A percentile compares a stretch with the other conserved stretches of the same genome.
Conservation (phyloP, 2,329 filamentous ascomycete species). For the Alternaria sp. region DNA sequence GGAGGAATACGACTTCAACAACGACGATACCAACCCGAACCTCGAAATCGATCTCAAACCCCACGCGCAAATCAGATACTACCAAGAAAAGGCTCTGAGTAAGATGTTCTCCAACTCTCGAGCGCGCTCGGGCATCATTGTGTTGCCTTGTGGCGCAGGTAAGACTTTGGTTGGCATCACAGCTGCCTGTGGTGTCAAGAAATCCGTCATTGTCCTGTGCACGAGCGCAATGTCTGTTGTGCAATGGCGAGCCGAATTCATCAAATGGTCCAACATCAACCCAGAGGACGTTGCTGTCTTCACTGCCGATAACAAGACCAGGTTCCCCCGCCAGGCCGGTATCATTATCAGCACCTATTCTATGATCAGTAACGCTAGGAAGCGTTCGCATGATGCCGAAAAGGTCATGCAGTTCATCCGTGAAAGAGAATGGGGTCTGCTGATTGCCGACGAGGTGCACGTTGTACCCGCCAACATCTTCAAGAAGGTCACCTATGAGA, state of each 20-base stretch:
- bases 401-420: constrained; percentile 98
- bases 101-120: constrained; percentile 99
- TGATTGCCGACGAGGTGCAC: constrained; percentile 97
- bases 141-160: constrained; percentile 92
- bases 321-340: constrained; percentile 86
- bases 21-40: constrained; percentile 86
- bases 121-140: constrained; percentile 96
- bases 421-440: constrained; percentile 91
- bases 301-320: constrained; percentile 88
- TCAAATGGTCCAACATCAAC: constrained; percentile 99
- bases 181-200: constrained; percentile 96
- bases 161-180: constrained; percentile 99
- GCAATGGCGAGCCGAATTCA: constrained; percentile 94
- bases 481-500: constrained; percentile 87
- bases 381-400: constrained; percentile 87
- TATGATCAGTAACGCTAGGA: constrained; percentile 93
- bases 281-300: constrained; percentile 94
- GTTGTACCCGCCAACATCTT: constrained; percentile 98
- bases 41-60: constrained; percentile 93
- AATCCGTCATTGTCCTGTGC: constrained; percentile 92
- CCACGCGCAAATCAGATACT: constrained; percentile 86
- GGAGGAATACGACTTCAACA: constrained; percentile 96
- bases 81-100: constrained; percentile 95
- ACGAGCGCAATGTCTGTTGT: constrained; percentile 98
- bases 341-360: constrained; percentile 98